These are phyloP conservation scores for Aegilops longissima DNA, from an alignment of 176 grass and related monocot genomes.

Conservation along the genomic window DNA sequence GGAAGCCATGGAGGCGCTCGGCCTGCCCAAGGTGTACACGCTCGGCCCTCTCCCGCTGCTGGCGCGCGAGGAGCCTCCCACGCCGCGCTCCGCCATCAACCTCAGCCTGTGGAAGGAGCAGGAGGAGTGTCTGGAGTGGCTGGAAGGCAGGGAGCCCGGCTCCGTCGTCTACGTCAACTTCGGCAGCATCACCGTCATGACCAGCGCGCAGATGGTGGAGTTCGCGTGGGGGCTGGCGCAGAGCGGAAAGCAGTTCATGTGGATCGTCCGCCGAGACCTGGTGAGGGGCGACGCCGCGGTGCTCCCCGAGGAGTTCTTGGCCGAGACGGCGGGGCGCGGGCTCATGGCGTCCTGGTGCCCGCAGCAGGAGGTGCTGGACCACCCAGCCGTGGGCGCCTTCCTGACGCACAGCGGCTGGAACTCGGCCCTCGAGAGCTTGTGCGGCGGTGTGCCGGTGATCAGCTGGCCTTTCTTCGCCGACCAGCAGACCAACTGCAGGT, in stretches of 20 bases:
- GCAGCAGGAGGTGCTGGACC: not conserved
- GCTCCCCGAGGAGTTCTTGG: slow-evolving; percentile 8
- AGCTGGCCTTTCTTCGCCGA: not conserved
- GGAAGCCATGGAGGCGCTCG: too few species aligned
- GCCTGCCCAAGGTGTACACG: too few species aligned
- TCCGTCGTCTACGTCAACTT: slow-evolving; percentile 83
- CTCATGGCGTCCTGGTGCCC: not conserved
- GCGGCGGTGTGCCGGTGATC: not conserved
- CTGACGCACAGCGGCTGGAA: not conserved
- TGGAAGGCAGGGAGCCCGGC: slow-evolving; percentile 25
- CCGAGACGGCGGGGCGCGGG: slow-evolving; percentile 6
- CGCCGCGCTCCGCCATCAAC: slow-evolving; percentile 17
- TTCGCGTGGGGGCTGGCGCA: slow-evolving; percentile 77
- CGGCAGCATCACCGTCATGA: slow-evolving; percentile 70
- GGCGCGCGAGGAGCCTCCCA: slow-evolving; percentile 19
- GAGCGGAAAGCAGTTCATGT: slow-evolving; percentile 54
- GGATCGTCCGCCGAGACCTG: slow-evolving; percentile 62
- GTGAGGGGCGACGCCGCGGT: slow-evolving; percentile 47
- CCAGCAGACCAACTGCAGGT: not conserved
- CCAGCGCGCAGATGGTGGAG: slow-evolving; percentile 42
- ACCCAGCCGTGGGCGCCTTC: not conserved
- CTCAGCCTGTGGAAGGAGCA: slow-evolving; percentile 71
- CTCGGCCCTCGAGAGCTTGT: not conserved
- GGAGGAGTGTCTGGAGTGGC: slow-evolving; percentile 46
- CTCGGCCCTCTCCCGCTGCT: too few species aligned